phyloP scores from a whole-genome alignment of 371 early-diverging fungal species.

The Coemansia sp. region DNA sequence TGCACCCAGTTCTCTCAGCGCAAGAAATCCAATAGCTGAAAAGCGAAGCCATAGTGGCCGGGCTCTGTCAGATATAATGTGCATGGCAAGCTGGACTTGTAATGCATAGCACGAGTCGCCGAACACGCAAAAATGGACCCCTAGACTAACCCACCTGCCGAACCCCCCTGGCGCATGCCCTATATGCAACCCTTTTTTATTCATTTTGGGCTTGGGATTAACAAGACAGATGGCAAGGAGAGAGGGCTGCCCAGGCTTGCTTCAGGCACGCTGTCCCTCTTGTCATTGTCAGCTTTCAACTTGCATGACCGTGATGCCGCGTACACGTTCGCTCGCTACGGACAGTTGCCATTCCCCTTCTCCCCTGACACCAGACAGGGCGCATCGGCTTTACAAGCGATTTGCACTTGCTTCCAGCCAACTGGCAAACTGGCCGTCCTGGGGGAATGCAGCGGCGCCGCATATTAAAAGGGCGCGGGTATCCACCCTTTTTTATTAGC shows the following conservation, averaged over 20 bases:
- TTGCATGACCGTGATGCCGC: slow-evolving; percentile 3
- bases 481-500: not conserved
- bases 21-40: not conserved
- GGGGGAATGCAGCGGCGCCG: not conserved
- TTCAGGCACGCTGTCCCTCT: not conserved
- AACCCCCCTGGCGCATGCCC: slow-evolving; percentile 3
- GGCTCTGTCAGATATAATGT: not conserved
- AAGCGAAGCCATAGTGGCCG: not conserved
- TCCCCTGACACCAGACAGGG: not conserved
- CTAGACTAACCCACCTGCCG: not conserved
- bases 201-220: not conserved
- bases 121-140: not conserved
- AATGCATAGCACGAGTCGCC: not conserved
- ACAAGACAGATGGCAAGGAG: not conserved
- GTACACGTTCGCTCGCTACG: not conserved
- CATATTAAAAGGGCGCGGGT: slow-evolving; percentile 15
- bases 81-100: not conserved
- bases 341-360: not conserved
- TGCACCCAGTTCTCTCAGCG: not conserved
- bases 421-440: not conserved
- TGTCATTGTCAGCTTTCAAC: not conserved
- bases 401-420: not conserved
- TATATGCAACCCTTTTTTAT: not conserved
- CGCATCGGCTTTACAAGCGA: not conserved
- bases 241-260: not conserved